Evolutionary conservation across 2,329 filamentous ascomycete genomes (phyloP), one percentile per base, ranked within the genome.

Genomic region (Metarhizium anisopliae): DNA sequence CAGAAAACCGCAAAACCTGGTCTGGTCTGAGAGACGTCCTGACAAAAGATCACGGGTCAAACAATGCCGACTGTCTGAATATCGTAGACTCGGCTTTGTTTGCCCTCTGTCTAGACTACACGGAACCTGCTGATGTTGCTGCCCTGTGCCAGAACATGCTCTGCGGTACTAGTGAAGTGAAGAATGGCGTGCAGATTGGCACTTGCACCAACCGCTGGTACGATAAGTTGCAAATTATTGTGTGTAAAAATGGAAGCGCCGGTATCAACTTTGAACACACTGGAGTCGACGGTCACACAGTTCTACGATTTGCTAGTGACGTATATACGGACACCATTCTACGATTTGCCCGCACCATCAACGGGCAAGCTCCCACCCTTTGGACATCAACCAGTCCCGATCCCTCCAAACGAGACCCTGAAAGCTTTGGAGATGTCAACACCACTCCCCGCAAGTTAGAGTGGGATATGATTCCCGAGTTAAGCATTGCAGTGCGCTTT

Each of bases 181-280:
- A 95, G 65, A 89, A 87, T 67, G 94, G 94, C 4, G 89, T 99
- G 2, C 94, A 99, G 72, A 91, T 96, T 49, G 94, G 94, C 35
- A 97, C 94, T 2, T 99, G 94, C 73, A 96, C 93, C 14, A 99
- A 99, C 71, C 81, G 94, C 59, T 99, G 94, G 94, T 99, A 99
- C 67, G 94, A 99, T 74, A 99, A 99, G 75, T 79, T 99, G 51
- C 94, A 99, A 68, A 96, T 99, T 59, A 97, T 99, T 55, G 94
- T 99, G 52, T 97, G 94, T 79, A 95, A 96, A 75, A 99, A 97
- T 72, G 94, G 94, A 56, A 96, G 90, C 67, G 94, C 94, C 0
- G 94, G 94, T 6, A 97, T 99, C 82, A 99, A 99, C 74, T 97
- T 99, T 65, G 94, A 99, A 70, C 94, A 99, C 67, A 99, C 94